phyloP scores from a whole-genome alignment of 257 asterid genomes.

The Hygrophila difformis region DNA sequence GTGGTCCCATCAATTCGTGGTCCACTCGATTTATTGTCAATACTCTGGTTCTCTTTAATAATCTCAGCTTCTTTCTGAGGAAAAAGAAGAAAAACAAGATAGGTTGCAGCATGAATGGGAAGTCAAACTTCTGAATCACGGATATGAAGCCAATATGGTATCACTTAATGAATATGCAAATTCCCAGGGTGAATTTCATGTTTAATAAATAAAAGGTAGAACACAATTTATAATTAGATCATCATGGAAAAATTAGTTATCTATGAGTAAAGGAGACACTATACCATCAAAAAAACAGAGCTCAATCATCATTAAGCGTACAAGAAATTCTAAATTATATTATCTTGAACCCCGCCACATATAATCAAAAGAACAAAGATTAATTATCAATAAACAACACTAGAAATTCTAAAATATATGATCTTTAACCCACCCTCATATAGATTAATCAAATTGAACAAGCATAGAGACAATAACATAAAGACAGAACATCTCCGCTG shows the following conservation, averaged over 20 bases:
- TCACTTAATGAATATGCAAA: not conserved
- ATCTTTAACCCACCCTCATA: no score
- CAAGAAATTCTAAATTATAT: not conserved
- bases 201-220: slow-evolving; percentile 9
- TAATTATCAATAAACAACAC: no score
- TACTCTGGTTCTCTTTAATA: slow-evolving; percentile 30
- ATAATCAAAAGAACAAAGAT: no score
- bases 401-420: no score
- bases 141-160: not conserved
- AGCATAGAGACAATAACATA: no score
- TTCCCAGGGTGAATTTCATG: slow-evolving; percentile 2
- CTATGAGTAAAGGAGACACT: not conserved
- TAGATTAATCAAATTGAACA: no score
- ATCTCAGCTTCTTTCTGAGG: slow-evolving; percentile 68
- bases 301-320: no score
- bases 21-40: slow-evolving; percentile 32
- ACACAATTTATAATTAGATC: no score
- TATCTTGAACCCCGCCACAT: not conserved
- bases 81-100: slow-evolving; percentile 12
- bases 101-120: slow-evolving; percentile 2
- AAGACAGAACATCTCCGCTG: no score
- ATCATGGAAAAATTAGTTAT: no score
- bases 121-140: not conserved
- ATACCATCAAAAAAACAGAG: not conserved
- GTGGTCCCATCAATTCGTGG: slow-evolving; percentile 51